Base-by-base conservation (phyloP, 805 yeast species). In the Candida takata region DNA sequence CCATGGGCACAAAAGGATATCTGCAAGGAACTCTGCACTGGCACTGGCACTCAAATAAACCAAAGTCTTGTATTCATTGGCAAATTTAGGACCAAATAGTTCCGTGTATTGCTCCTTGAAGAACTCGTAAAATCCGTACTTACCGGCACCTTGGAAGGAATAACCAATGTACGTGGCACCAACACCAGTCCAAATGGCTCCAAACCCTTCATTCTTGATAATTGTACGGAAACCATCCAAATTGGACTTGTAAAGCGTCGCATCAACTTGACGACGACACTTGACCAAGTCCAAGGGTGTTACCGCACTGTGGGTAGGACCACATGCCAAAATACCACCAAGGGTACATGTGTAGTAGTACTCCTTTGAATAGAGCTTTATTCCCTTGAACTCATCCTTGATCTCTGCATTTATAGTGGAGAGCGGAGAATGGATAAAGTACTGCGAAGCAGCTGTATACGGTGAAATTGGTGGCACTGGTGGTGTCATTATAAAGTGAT, bases 71-170 rank as follows among this genome's bases (percentile, higher is more conserved):
- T 80, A 79, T 37, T 74, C 72, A 32, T 63, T 58, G 20, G 86
- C 82, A 31, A 49, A 38, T 35, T 75, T 77, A 28, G 72, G 74
- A 27, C 95, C 92, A 34, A 80, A 70, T 21, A 74, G 38, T 52
- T 76, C 74, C 36, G 79, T 62, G 61, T 87, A 90, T 40, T 73
- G 68, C 63, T 82, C 77, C 65, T 90, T 90, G 74, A 90, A 90
- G 51, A 67, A 72, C 63, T 90, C 97, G 64, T 92, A 90, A 58
- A 87, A 79, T 21, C 98, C 98, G 62, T 90, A 90, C 63, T 90
- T 90, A 52, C 96, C 95, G 33, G 95, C 95, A 52, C 98, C 97
- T 65, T 90, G 98, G 53, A 88, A 66, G 7, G 96, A 82, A 64
- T 92, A 90, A 17, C 97, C 97, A 42, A 88, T 69, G 42, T 82